Conservation (phyloP, 176 grass and related monocot species). For the Areca catechu region DNA sequence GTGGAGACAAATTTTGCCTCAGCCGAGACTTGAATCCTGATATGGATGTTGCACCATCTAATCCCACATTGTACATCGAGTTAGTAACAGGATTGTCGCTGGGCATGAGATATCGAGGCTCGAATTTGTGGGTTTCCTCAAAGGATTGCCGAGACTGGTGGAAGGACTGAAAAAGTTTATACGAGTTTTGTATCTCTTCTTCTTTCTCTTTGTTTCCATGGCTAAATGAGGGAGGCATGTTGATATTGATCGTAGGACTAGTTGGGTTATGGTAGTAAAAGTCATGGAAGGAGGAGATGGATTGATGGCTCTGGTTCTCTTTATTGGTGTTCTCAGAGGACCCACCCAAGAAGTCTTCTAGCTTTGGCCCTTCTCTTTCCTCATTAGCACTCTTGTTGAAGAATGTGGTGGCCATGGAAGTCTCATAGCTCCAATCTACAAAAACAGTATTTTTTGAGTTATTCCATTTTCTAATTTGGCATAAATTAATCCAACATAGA, state of each 20-base stretch:
- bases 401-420: constrained; percentile 2
- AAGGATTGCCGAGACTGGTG: constrained; percentile 1
- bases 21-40: constrained; percentile 93
- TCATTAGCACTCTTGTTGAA: not conserved
- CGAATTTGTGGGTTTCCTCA: not conserved
- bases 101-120: not conserved
- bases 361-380: constrained; percentile 42
- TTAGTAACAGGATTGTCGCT: constrained; percentile 1
- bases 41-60: constrained; percentile 56
- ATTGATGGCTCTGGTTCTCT: constrained; percentile 13
- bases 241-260: constrained; percentile 54
- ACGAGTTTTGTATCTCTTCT: not conserved
- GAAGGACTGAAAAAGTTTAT: constrained; percentile 5
- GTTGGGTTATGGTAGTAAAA: constrained; percentile 29
- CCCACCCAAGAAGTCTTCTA: constrained; percentile 62
- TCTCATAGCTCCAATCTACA: constrained; percentile 53
- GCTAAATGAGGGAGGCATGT: constrained; percentile 35
- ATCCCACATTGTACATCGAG: constrained; percentile 30
- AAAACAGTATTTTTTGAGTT: not conserved
- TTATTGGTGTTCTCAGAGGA: constrained; percentile 27
- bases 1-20: constrained; percentile 42
- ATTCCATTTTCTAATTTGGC: not conserved
- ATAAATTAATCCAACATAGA: not conserved
- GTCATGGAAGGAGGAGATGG: constrained; percentile 13
- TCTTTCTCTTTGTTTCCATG: not conserved